Evolutionary conservation across 129 eudicot species (phyloP).

Genomic region (Artemisia annua): DNA sequence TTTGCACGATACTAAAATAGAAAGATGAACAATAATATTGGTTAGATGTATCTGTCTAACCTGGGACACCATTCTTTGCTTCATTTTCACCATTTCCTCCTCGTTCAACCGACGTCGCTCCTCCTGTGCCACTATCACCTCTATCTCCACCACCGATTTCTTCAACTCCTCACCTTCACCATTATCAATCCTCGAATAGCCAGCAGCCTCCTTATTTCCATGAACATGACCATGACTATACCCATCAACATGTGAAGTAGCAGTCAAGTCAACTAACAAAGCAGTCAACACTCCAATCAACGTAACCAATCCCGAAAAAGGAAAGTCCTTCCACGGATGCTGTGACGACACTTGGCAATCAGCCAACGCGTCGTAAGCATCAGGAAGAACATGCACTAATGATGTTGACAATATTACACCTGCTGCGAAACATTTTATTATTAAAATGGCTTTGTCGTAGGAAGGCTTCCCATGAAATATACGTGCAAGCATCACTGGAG

Average conservation of each 20-base stretch:
- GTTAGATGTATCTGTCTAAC: neutral
- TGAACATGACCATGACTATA: constrained; percentile 31
- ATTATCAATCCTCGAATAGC: constrained; percentile 35
- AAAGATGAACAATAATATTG: neutral
- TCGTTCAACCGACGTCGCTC: constrained; percentile 34
- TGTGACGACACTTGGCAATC: constrained; percentile 58
- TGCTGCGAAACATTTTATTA: constrained; percentile 86
- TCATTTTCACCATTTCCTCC: constrained; percentile 57
- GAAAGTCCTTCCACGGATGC: constrained; percentile 83
- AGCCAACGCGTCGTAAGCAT: constrained; percentile 65
- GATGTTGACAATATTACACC: constrained; percentile 79
- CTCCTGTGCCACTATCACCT: constrained; percentile 25
- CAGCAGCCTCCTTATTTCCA: constrained; percentile 16
- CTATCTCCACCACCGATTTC: constrained; percentile 30
- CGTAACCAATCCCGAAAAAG: constrained; percentile 67
- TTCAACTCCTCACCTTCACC: constrained; percentile 41
- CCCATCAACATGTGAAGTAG: constrained; percentile 61
- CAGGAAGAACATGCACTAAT: constrained; percentile 80
- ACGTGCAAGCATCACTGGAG: constrained; percentile 61
- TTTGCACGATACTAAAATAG: neutral
- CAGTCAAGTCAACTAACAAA: constrained; percentile 63
- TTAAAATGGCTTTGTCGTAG: constrained; percentile 56
- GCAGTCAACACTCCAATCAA: constrained; percentile 62
- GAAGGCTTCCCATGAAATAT: constrained; percentile 63
- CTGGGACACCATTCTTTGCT: constrained; percentile 69